These are phyloP conservation scores for Kwoniella dejecticola DNA, from an alignment of 768 basidiomycete species.

Conservation along the genomic window DNA sequence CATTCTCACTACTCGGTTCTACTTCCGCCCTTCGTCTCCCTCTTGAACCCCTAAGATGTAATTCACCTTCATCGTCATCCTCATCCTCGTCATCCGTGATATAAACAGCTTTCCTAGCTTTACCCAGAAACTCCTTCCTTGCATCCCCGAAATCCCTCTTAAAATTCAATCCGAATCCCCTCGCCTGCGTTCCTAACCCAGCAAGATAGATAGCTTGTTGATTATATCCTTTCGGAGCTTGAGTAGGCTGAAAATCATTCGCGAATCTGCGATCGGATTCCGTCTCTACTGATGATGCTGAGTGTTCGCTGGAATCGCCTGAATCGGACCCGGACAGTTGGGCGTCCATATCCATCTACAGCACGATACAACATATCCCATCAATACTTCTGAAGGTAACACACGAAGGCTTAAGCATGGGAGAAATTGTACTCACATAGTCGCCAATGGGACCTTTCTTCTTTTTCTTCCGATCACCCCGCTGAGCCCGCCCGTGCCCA, in stretches of 20 bases:
- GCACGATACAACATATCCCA: not conserved
- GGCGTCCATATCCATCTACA: constrained; percentile 44
- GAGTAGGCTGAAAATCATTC: constrained; percentile 53
- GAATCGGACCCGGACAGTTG: constrained; percentile 41
- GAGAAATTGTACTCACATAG: too few species aligned
- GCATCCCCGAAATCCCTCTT: constrained; percentile 15
- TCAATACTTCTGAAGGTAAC: too few species aligned
- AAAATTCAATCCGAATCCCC: constrained; percentile 38
- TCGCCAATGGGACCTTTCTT: constrained; percentile 11
- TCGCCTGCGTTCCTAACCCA: constrained; percentile 49
- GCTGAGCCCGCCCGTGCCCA: not conserved
- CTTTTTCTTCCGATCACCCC: not conserved
- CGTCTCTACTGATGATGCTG: constrained; percentile 29
- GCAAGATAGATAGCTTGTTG: constrained; percentile 51
- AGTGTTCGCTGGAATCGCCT: constrained; percentile 32
- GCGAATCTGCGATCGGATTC: constrained; percentile 52
- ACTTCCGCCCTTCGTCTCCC: not conserved
- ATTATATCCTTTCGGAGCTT: constrained; percentile 55
- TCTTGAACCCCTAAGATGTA: constrained; percentile 3
- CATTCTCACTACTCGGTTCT: constrained; percentile 39
- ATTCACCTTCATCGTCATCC: constrained; percentile 6
- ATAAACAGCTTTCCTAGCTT: constrained; percentile 47
- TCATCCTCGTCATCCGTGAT: constrained; percentile 46
- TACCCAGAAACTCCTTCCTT: constrained; percentile 36
- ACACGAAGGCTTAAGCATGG: too few species aligned